Base-by-base conservation (phyloP, 345 rosid species). In the Odontarrhena argentea region DNA sequence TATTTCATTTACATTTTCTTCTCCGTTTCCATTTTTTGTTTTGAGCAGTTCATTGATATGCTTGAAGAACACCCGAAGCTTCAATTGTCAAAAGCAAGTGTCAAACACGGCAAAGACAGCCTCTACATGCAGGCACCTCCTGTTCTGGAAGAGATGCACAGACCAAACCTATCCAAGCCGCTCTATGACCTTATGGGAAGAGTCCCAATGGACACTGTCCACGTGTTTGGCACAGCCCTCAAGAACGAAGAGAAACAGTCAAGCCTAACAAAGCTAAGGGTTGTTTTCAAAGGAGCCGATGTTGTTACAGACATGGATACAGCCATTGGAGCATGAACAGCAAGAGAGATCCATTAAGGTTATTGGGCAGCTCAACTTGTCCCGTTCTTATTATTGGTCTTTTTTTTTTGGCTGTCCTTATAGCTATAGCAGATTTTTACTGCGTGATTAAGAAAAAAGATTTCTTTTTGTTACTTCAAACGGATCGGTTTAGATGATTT, bases 41-140 rank as follows among this genome's bases (percentile, higher is more conserved):
- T 32, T 32, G 36, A 32, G 36, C 84, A 91, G 97, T 94, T 94
- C 71, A 86, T 91, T 34, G 74, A 83, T 66, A 79, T 82, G 78
- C 85, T 94, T 5, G 97, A 84, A 79, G 91, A 86, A 63, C 87
- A 88, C 70, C 95, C 97, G 0, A 80, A 75, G 81, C 80, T 94
- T 65, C 82, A 60, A 3, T 56, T 94, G 49, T 85, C 92, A 45
- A 94, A 79, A 80, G 91, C 92, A 36, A 91, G 96, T 42, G 85
- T 91, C 37, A 79, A 66, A 24, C 79, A 91, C 54, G 78, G 67
- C 6, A 85, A 89, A 28, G 71, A 69, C 72, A 91, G 80, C 76
- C 82, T 91, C 30, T 88, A 94, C 86, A 88, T 91, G 99, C 96
- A 88, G 76, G 94, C 95, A 9, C 99, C 96, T 50, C 95, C 87